A percentile compares a stretch with the other conserved stretches of the same genome.
phyloP scores from a whole-genome alignment of 164 flowering plant genomes.

The Protea cynaroides region DNA sequence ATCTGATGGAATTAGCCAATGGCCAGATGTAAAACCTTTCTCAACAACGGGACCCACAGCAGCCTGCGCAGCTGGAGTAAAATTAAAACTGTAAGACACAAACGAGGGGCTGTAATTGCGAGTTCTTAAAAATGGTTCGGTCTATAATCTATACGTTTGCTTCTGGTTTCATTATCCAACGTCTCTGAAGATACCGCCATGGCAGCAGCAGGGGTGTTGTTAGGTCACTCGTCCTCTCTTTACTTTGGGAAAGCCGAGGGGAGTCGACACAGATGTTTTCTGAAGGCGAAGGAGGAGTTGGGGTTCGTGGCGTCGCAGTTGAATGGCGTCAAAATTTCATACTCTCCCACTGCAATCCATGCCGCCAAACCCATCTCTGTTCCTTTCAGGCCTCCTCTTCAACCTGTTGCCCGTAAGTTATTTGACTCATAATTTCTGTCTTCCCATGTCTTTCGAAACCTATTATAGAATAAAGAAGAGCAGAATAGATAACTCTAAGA shows the following conservation, averaged over 20 bases:
- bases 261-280: not conserved
- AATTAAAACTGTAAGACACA: too few species aligned
- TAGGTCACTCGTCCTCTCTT: slow-evolving; percentile 12
- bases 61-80: too few species aligned
- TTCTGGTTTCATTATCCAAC: too few species aligned
- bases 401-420: slow-evolving; percentile 42
- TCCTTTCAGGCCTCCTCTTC: slow-evolving; percentile 26
- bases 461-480: too few species aligned
- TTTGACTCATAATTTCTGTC: slow-evolving; percentile 1
- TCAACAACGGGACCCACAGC: too few species aligned
- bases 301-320: slow-evolving; percentile 55
- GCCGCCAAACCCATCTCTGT: slow-evolving; percentile 21
- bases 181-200: too few species aligned
- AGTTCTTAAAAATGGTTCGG: too few species aligned
- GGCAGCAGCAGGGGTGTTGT: slow-evolving; percentile 13
- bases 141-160: too few species aligned
- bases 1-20: too few species aligned
- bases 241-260: slow-evolving; percentile 7
- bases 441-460: not conserved
- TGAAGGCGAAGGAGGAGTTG: slow-evolving; percentile 22
- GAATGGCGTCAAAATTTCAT: slow-evolving; percentile 47
- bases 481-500: too few species aligned
- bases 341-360: not conserved
- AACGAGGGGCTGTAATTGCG: too few species aligned
- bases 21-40: too few species aligned